Percentiles rank a stretch among this genome's conserved stretches.
Conservation (phyloP, 2,329 filamentous ascomycete genomes). For the Bipolaris cookei region DNA sequence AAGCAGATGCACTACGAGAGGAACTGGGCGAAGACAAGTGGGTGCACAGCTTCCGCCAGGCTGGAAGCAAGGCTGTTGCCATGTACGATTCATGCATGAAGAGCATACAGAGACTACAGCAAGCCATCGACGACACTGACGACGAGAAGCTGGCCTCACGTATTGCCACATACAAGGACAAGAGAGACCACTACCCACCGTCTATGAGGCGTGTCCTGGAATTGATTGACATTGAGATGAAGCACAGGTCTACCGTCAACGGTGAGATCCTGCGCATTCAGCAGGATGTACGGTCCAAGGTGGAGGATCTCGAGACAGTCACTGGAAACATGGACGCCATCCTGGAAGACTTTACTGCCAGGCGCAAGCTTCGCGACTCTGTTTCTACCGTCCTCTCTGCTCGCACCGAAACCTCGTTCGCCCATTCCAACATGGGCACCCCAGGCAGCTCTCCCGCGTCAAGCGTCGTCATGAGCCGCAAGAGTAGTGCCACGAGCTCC, state of each 20-base stretch:
- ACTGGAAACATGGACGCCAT: slow-evolving; percentile 78
- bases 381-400: slow-evolving; percentile 85
- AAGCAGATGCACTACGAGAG: slow-evolving; percentile 85
- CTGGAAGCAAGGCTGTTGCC: slow-evolving; percentile 88
- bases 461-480: slow-evolving; percentile 64
- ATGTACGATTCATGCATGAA: slow-evolving; percentile 96
- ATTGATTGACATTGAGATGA: slow-evolving; percentile 95
- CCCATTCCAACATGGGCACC: slow-evolving; percentile 69
- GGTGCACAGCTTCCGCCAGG: slow-evolving; percentile 94
- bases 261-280: slow-evolving; percentile 90
- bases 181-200: slow-evolving; percentile 91
- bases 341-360: slow-evolving; percentile 71
- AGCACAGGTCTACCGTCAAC: slow-evolving; percentile 93
- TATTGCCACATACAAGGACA: slow-evolving; percentile 91
- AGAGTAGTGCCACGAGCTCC: slow-evolving; percentile 55
- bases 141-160: slow-evolving; percentile 69
- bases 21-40: slow-evolving; percentile 95
- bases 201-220: slow-evolving; percentile 89
- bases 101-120: slow-evolving; percentile 80
- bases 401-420: slow-evolving; percentile 72
- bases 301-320: slow-evolving; percentile 75
- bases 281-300: slow-evolving; percentile 82
- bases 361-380: slow-evolving; percentile 84
- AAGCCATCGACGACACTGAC: slow-evolving; percentile 76
- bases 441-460: slow-evolving; percentile 69